Evolutionary conservation across 108 stramenopile species (phyloP), one percentile per base, ranked within the genome.

Genomic region (Schizochytrium sp.): DNA sequence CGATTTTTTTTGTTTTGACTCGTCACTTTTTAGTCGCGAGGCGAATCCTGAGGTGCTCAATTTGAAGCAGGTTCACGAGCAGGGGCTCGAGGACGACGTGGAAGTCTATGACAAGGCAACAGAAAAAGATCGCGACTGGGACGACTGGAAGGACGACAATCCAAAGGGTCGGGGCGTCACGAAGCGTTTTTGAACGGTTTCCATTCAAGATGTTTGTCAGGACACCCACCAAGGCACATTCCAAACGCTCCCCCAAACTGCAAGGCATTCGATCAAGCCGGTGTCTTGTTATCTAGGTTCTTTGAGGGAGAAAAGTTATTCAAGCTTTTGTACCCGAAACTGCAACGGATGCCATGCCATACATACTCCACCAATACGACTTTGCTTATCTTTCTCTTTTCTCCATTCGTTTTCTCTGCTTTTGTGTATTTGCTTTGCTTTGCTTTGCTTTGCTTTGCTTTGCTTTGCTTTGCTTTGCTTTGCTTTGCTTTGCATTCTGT

Each of bases 111-210:
- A 98, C 53, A 93, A 95, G 25, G 94, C 94, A 63, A 97, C 97
- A 19, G 89, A 93, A 57, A 90, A 97, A 44, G 98, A 99, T 90
- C 93, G 97, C 57, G 92, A 93, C 18, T 99, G 98, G 98, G 98
- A 99, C 92, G 96, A 97, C 89, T 99, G 95, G 94, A 97, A 97
- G 91, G 98, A 97, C 53, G 94, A 95, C 58, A 97, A 99, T 90
- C 97, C 97, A 5, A 94, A 96, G 91, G 98, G 98, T 55, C 94
- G 96, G 89, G 98, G 98, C 12, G 98, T 98, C 91, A 99, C 98
- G 90, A 94, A 92, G 91, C 45, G 76, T 16, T 83, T 83, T 45
- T 83, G 23, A 72, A 19, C n/a, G 19, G 19, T 3, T 19, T 59
- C 58, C 58, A 59, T 19, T 23, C 19, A 23, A 2, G n/a, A 59